A percentile compares a stretch with the other conserved stretches of the same genome.
Evolutionary conservation across 257 asterid genomes (phyloP).

Genomic region (Capsicum pubescens): DNA sequence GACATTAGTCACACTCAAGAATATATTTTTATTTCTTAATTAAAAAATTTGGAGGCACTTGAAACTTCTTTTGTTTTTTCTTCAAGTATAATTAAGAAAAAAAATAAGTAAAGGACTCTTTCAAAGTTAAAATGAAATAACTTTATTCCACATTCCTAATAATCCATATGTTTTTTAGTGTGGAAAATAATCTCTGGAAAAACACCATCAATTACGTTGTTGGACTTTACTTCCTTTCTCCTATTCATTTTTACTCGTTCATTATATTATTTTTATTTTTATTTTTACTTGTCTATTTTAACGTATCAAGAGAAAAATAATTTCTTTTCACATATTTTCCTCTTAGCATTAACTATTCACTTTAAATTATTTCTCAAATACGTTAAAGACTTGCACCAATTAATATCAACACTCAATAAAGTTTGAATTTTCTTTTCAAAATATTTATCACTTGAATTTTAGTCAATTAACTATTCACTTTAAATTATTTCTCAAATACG

Average conservation of each 20-base stretch:
- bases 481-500: background rate
- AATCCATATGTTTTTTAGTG: background rate
- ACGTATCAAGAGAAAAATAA: no score
- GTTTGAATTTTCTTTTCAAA: background rate
- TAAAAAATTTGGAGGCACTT: background rate
- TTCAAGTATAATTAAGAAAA: background rate
- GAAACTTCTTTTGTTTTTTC: background rate
- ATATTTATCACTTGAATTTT: background rate
- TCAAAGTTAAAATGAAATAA: background rate
- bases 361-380: no score
- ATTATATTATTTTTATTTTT: no score
- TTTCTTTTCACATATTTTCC: no score
- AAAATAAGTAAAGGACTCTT: background rate
- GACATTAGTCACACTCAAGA: constrained; percentile 14
- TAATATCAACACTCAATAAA: background rate
- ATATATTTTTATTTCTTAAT: background rate
- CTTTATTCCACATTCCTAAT: background rate
- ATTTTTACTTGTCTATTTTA: no score
- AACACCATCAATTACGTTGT: background rate
- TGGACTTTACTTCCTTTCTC: no score
- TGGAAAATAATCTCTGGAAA: background rate
- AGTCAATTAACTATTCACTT: background rate
- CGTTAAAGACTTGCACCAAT: background rate
- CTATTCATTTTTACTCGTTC: no score
- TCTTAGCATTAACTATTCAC: background rate